Base-by-base conservation (phyloP, 129 eudicot species). In the Chrysanthemum seticuspe region DNA sequence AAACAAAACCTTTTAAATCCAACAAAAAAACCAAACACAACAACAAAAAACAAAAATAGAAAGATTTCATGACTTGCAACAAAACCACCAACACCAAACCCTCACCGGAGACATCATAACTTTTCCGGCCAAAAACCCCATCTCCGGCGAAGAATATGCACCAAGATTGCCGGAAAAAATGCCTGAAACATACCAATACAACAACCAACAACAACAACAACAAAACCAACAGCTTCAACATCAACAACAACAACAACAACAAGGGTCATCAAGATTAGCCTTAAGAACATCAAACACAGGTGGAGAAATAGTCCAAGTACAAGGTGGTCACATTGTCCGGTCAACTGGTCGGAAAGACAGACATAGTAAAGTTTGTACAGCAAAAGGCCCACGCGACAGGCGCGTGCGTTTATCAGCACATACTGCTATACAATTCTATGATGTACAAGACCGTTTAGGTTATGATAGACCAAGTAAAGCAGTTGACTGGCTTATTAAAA, bases 321-420 rank as follows among this genome's bases (percentile, higher is more conserved):
- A 92, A 64, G 97, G 97, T 25, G 97, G 97, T 25, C 97, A 92
- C 94, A 92, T 92, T 88, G 89, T 92, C 10, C 83, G 96, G 73
- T 87, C 97, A 51, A 89, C 94, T 8, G 97, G 97, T 50, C 84
- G 97, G 59, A 92, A 92, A 78, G 97, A 92, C 75, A 81, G 97
- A 45, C 97, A 92, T 73, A 92, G 97, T 68, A 92, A 92, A 60
- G 97, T 92, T 12, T 92, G 97, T 74, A 92, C 97, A 0, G 96
- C 97, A 2, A 92, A 92, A 76, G 97, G 97, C 2, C 96, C 97
- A 2, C 64, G 97, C 6, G 97, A 92, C 89, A 77, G 97, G n/a
- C 87, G 97, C 10, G 96, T 92, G 2, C 87, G 97, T 21, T 85
- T 92, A 63, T 89, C 97, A 9, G 97, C 97, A 2, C 96, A 92